Conservation (phyloP, 148 eudicot genomes). For the Vaccinium macrocarpon region DNA sequence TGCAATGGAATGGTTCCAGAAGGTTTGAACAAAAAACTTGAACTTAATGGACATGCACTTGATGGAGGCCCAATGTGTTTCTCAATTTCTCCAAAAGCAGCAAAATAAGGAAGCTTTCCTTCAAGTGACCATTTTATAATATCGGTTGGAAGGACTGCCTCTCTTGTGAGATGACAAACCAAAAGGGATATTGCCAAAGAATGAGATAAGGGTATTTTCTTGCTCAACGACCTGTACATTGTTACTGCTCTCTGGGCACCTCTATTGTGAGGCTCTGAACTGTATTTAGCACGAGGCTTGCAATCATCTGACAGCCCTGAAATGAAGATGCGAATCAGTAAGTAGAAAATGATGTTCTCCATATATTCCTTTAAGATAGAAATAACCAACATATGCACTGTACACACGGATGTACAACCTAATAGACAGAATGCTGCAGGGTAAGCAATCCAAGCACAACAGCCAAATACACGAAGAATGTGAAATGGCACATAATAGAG, state of each 20-base stretch:
- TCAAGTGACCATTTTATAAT: constrained; percentile 65
- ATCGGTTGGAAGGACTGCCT: constrained; percentile 74
- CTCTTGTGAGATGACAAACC: constrained; percentile 77
- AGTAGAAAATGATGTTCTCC: background rate
- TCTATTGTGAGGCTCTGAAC: constrained; percentile 58
- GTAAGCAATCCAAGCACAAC: background rate
- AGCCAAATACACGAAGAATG: background rate
- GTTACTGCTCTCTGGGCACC: constrained; percentile 55
- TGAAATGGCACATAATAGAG: background rate
- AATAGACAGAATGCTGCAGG: background rate
- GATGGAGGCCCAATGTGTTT: constrained; percentile 48
- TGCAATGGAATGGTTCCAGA: constrained; percentile 39
- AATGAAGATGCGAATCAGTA: background rate
- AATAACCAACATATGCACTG: background rate
- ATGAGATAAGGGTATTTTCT: constrained; percentile 53
- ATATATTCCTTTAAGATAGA: background rate
- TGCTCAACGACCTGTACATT: constrained; percentile 60
- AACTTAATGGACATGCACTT: constrained; percentile 51
- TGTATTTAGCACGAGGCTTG: constrained; percentile 21
- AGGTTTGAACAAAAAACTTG: constrained; percentile 79
- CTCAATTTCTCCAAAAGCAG: constrained; percentile 66
- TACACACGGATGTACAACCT: too few relatives aligned
- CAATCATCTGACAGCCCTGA: constrained; percentile 38
- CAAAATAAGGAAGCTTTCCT: constrained; percentile 80
- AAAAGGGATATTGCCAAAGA: constrained; percentile 65